A percentile compares a stretch with the other conserved stretches of the same genome.
phyloP scores from a whole-genome alignment of 208 protist species.

The Tritrichomonas foetus region DNA sequence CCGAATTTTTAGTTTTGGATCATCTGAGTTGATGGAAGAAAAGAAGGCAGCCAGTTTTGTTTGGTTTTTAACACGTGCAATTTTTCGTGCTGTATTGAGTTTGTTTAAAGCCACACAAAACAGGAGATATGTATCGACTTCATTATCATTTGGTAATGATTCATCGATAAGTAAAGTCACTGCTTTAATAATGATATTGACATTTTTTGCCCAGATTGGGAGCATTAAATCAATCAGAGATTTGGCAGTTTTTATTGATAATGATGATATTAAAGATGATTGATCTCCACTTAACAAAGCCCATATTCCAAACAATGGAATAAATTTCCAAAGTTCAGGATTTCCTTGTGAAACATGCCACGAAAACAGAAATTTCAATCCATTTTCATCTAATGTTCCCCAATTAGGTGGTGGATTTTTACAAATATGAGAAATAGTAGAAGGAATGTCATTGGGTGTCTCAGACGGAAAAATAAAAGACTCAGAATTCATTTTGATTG shows the following conservation, averaged over 20 bases:
- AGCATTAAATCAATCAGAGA: background rate
- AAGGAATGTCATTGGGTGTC: no score
- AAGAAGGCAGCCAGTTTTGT: background rate
- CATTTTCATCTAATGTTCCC: background rate
- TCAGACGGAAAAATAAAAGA: no score
- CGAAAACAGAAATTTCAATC: background rate
- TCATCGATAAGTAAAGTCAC: background rate
- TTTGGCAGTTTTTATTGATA: background rate
- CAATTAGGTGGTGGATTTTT: background rate
- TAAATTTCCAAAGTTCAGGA: background rate
- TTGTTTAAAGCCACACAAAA: background rate
- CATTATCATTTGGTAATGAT: background rate
- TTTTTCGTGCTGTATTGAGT: background rate
- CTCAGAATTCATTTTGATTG: no score
- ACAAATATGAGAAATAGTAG: background rate
- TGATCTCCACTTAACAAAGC: background rate
- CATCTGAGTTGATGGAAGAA: no score
- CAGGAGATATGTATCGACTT: background rate
- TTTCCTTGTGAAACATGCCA: background rate
- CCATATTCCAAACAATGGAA: background rate
- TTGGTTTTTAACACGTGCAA: background rate
- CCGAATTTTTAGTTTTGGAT: background rate
- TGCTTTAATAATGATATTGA: background rate
- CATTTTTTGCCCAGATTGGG: background rate
- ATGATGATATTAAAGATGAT: background rate